These are phyloP conservation scores for Taphrina flavorubra DNA, from an alignment of 1,139 yeast genomes.

Conservation along the genomic window DNA sequence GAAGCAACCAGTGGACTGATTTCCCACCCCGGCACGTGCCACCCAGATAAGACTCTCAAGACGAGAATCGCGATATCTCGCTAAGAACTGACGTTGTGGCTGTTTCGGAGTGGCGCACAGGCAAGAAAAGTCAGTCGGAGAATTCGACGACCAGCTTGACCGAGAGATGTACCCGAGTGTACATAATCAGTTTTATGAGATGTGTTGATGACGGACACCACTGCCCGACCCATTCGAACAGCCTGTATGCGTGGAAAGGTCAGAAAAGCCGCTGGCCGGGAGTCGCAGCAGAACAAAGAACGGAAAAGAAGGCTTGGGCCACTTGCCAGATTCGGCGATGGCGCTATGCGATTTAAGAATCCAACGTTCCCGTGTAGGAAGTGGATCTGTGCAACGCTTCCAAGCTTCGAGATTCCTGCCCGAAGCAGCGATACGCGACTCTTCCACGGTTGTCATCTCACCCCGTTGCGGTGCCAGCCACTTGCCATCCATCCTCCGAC, in stretches of 20 bases:
- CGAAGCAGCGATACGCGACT: background rate
- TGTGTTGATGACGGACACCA: too few relatives aligned
- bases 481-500: background rate
- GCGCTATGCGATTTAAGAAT: background rate
- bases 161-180: too few relatives aligned
- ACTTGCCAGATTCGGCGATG: background rate
- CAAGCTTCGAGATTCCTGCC: background rate
- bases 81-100: too few relatives aligned
- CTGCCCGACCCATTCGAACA: too few relatives aligned
- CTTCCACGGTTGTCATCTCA: too few relatives aligned
- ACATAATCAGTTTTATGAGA: too few relatives aligned
- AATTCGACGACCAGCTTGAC: too few relatives aligned
- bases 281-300: background rate
- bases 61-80: background rate
- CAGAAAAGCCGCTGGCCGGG: background rate
- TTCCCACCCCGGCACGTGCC: background rate
- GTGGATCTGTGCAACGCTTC: background rate
- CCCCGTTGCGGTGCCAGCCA: constrained; percentile 10
- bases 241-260: background rate
- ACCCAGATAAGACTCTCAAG: background rate
- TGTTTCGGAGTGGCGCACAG: too few relatives aligned
- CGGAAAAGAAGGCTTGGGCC: background rate
- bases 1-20: constrained; percentile 6
- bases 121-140: too few relatives aligned
- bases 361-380: background rate